phyloP scores from a whole-genome alignment of 2,329 filamentous ascomycete species.

The Diaporthe velutina region DNA sequence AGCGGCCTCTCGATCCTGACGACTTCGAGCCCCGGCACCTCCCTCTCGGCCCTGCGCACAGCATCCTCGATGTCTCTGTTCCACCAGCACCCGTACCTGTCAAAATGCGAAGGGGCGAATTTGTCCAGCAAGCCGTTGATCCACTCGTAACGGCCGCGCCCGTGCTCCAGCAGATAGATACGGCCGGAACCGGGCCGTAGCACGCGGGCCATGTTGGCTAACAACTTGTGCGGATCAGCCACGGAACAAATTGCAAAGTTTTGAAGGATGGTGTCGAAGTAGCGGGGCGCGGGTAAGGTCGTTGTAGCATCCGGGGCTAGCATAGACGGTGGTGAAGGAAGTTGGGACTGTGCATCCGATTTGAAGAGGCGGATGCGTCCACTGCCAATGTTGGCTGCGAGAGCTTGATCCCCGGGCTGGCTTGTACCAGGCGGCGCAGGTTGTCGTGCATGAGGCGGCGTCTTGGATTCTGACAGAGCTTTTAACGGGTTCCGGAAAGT shows the following conservation, averaged over 20 bases:
- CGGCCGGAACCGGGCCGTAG: conserved; percentile 68
- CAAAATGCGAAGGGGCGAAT: conserved; percentile 67
- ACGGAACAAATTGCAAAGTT: conserved; percentile 76
- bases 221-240: conserved; percentile 65
- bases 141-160: conserved; percentile 66
- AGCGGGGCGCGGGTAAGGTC: conserved; percentile 43
- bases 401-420: conserved; percentile 32
- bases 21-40: conserved; percentile 68
- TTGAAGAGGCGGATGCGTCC: conserved; percentile 49
- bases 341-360: conserved; percentile 44
- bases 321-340: conserved; percentile 38
- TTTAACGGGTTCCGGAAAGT: conserved; percentile 27
- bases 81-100: conserved; percentile 76
- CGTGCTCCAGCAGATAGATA: conserved; percentile 74
- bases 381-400: conserved; percentile 41
- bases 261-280: conserved; percentile 74
- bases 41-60: conserved; percentile 61
- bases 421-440: conserved; percentile 20
- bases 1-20: conserved; percentile 66
- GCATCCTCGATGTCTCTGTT: conserved; percentile 72
- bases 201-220: conserved; percentile 65
- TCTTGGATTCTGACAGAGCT: conserved; percentile 45
- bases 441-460: conserved; percentile 35
- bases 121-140: conserved; percentile 69
- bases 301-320: conserved; percentile 43